Evolutionary conservation across 345 rosid species (phyloP).

Genomic region (Eucalyptus erythrocorys): DNA sequence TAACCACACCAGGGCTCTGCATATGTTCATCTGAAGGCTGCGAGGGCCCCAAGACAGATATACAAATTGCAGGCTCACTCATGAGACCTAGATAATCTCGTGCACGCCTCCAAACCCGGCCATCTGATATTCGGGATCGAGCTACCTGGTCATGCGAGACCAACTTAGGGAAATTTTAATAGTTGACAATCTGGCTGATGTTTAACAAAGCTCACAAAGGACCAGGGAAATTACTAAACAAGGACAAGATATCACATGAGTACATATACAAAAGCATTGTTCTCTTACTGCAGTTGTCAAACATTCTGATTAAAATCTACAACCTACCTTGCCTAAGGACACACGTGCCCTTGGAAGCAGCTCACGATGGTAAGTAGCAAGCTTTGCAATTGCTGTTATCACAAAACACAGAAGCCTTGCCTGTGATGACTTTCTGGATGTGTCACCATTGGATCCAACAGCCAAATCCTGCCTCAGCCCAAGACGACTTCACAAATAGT

Average conservation of each 20-base stretch:
- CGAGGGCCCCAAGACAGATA: conserved; percentile 76
- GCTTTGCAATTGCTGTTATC: conserved; percentile 85
- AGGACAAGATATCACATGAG: not conserved
- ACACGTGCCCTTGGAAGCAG: conserved; percentile 90
- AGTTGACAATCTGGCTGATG: not conserved
- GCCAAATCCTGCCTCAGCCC: conserved; percentile 65
- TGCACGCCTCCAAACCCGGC: conserved; percentile 71
- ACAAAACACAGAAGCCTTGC: conserved; percentile 95
- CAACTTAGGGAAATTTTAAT: not conserved
- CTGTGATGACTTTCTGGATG: conserved; percentile 45
- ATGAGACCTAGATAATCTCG: conserved; percentile 78
- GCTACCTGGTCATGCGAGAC: conserved; percentile 44
- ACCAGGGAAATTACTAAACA: not conserved
- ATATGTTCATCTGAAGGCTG: conserved; percentile 26
- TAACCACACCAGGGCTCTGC: conserved; percentile 57
- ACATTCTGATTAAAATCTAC: not conserved
- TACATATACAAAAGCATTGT: not conserved
- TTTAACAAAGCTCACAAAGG: not conserved
- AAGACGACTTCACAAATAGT: conserved; percentile 41
- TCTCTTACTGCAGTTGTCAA: not conserved
- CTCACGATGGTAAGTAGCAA: conserved; percentile 79
- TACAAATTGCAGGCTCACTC: conserved; percentile 71
- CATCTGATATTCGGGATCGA: conserved; percentile 77
- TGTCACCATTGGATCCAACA: conserved; percentile 16
- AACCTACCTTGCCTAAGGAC: conserved; percentile 83